Evolutionary conservation across 2,329 filamentous ascomycete species (phyloP).

Genomic region (Cryphonectria carpinicola): DNA sequence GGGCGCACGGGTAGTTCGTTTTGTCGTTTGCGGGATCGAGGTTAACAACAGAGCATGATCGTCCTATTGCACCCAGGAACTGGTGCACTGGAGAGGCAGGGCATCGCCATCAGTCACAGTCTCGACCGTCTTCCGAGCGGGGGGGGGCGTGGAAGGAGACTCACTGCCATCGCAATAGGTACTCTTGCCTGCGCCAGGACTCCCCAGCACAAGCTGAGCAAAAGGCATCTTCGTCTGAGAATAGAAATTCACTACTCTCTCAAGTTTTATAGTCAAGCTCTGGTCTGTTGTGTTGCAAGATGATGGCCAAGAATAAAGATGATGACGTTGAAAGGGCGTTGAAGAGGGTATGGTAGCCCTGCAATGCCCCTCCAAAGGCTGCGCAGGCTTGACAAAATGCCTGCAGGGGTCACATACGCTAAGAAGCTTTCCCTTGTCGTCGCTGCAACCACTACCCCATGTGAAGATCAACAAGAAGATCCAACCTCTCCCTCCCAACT

Average conservation of each 20-base stretch:
- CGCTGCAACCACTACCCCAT: slow-evolving; percentile 17
- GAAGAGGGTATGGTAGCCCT: neutral
- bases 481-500: slow-evolving; percentile 1
- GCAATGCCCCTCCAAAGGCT: slow-evolving; percentile 17
- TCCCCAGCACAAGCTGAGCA: slow-evolving; percentile 85
- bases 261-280: neutral
- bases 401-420: slow-evolving; percentile 20
- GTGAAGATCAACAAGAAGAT: slow-evolving; percentile 22
- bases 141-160: slow-evolving; percentile 34
- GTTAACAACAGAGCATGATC: slow-evolving; percentile 93
- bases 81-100: slow-evolving; percentile 71
- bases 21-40: slow-evolving; percentile 96
- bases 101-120: slow-evolving; percentile 10
- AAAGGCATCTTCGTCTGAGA: slow-evolving; percentile 55
- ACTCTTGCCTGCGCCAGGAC: slow-evolving; percentile 92
- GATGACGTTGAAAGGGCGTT: neutral
- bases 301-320: neutral
- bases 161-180: slow-evolving; percentile 95
- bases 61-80: slow-evolving; percentile 93
- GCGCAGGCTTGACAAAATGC: slow-evolving; percentile 16
- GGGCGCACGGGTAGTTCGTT: slow-evolving; percentile 83
- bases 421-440: slow-evolving; percentile 26
- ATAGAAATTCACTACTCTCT: neutral
- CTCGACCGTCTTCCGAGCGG: slow-evolving; percentile 8
- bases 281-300: neutral